Evolutionary conservation across 2,329 filamentous ascomycete genomes (phyloP).

Genomic region (Ophiognomonia clavigignenti-juglandacearum): DNA sequence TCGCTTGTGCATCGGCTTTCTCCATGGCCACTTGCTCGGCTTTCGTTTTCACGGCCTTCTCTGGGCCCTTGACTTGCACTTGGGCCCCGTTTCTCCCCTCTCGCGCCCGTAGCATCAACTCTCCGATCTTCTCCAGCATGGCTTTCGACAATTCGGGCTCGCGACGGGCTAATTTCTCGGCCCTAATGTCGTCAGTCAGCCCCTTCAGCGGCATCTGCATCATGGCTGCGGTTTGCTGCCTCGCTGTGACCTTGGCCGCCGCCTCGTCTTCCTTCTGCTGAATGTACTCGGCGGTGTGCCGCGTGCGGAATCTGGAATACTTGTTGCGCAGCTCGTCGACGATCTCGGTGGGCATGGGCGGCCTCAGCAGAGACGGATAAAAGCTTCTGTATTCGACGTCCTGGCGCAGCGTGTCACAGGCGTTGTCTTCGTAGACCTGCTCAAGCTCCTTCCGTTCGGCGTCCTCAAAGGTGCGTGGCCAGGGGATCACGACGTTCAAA

Average conservation of each 20-base stretch:
- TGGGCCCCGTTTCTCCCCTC: constrained; percentile 18
- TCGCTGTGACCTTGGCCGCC: constrained; percentile 31
- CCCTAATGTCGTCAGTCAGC: constrained; percentile 50
- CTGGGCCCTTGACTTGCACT: not conserved
- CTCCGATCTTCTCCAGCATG: constrained; percentile 59
- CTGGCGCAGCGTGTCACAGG: constrained; percentile 69
- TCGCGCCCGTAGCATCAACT: constrained; percentile 51
- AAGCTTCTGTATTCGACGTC: constrained; percentile 72
- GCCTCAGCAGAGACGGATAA: constrained; percentile 67
- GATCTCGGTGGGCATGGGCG: constrained; percentile 74
- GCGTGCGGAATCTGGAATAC: constrained; percentile 75
- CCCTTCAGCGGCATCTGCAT: constrained; percentile 57
- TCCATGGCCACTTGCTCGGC: too few relatives aligned
- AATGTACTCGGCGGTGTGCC: constrained; percentile 73
- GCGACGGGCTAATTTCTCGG: constrained; percentile 45
- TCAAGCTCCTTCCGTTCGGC: constrained; percentile 42
- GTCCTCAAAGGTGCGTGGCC: constrained; percentile 48
- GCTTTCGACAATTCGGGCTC: constrained; percentile 52
- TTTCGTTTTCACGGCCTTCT: not conserved
- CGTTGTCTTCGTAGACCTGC: constrained; percentile 36
- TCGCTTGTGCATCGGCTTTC: too few relatives aligned
- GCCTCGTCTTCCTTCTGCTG: constrained; percentile 37
- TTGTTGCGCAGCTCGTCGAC: constrained; percentile 82
- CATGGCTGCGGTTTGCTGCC: constrained; percentile 27
- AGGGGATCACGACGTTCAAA: constrained; percentile 69